These are phyloP conservation scores for Mortierella hygrophila DNA, from an alignment of 192 early-diverging fungal genomes.

Conservation along the genomic window DNA sequence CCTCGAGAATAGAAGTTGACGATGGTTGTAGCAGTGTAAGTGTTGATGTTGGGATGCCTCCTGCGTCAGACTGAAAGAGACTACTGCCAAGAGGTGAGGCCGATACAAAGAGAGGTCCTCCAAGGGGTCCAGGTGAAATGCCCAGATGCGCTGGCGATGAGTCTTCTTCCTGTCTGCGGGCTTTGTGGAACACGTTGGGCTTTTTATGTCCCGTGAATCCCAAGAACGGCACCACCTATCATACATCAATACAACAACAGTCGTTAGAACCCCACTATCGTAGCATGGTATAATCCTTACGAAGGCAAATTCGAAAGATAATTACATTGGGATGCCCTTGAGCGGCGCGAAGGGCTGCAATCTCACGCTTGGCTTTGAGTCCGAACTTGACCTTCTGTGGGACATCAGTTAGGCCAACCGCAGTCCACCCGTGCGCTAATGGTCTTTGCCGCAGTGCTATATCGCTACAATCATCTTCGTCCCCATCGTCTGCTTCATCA, in stretches of 20 bases:
- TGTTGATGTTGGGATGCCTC: not conserved
- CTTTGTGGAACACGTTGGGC: conserved; percentile 15
- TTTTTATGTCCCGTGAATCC: conserved; percentile 27
- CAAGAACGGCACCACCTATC: conserved; percentile 37
- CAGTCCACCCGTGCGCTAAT: not conserved
- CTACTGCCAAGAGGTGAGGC: conserved; percentile 12
- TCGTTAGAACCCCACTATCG: not conserved
- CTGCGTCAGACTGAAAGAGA: conserved; percentile 20
- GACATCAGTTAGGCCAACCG: not conserved
- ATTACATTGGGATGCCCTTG: conserved; percentile 49
- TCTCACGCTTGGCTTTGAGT: conserved; percentile 39
- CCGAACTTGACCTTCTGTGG: conserved; percentile 36
- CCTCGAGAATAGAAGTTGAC: not conserved
- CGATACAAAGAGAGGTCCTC: conserved; percentile 18
- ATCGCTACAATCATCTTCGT: not conserved
- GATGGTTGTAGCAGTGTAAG: not conserved
- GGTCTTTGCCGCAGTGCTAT: not conserved
- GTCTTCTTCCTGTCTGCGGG: not conserved
- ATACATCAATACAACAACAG: not conserved
- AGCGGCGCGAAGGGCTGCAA: conserved; percentile 35
- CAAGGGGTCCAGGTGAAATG: not conserved
- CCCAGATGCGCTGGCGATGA: not conserved
- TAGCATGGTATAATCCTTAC: not conserved
- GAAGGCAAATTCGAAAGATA: not conserved
- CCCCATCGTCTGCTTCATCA: not conserved